Conservation (phyloP, 352 stramenopile species). For the Globisporangium spiculum region DNA sequence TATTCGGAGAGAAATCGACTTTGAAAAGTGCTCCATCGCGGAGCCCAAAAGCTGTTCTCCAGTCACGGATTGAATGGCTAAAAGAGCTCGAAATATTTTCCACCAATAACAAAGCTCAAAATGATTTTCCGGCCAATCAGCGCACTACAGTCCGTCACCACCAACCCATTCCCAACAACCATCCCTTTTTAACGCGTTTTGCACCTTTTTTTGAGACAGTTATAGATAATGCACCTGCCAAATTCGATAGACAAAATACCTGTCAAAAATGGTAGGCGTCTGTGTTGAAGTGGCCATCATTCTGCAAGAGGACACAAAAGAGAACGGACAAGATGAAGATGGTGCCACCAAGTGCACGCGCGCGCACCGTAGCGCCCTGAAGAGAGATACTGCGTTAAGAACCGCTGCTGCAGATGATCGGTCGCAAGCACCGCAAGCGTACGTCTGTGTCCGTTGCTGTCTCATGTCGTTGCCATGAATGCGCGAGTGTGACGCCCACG, state of each 20-base stretch:
- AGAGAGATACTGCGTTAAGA: not conserved
- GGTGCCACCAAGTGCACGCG: not conserved
- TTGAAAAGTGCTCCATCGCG: slow-evolving; percentile 51
- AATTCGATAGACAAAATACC: not conserved
- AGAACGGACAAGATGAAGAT: not conserved
- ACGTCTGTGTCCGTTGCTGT: slow-evolving; percentile 11
- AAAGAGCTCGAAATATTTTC: slow-evolving; percentile 38
- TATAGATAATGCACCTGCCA: not conserved
- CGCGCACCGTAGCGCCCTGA: not conserved
- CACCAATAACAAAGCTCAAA: slow-evolving; percentile 25
- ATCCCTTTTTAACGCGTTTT: not conserved
- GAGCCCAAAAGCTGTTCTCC: slow-evolving; percentile 14
- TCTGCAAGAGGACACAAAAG: not conserved
- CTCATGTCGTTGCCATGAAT: not conserved
- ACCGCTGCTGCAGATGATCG: slow-evolving; percentile 32
- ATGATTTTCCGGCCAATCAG: not conserved
- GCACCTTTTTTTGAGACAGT: not conserved
- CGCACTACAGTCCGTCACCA: not conserved
- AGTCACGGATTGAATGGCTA: slow-evolving; percentile 50
- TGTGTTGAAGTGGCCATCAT: not conserved
- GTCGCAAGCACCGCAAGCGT: slow-evolving; percentile 55
- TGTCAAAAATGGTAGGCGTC: not conserved
- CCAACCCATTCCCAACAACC: not conserved
- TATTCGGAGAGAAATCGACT: slow-evolving; percentile 75
- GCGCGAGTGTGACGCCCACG: not conserved